Conservation (phyloP, 2,329 filamentous ascomycete genomes). For the Fusarium sp. region DNA sequence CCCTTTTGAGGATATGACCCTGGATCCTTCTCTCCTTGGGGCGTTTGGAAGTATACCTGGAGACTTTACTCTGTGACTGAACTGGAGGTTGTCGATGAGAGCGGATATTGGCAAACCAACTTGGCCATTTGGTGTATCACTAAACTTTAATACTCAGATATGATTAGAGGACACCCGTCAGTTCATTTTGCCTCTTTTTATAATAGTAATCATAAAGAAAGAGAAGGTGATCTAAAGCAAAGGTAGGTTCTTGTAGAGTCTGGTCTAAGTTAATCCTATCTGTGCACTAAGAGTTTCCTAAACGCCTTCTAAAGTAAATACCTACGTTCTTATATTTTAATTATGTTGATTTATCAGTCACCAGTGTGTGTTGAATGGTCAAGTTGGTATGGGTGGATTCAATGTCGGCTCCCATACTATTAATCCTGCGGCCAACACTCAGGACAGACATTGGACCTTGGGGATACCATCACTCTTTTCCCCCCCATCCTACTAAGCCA, state of each 20-base stretch:
- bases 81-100: not conserved
- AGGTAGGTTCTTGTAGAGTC: no score
- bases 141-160: not conserved
- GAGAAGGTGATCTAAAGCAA: not conserved
- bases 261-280: no score
- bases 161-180: not conserved
- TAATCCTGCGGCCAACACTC: not conserved
- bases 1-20: conserved; percentile 19
- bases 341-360: no score
- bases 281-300: no score
- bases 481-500: not conserved
- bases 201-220: not conserved
- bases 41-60: conserved; percentile 13
- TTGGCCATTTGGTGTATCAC: not conserved
- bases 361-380: not conserved
- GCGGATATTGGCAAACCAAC: not conserved
- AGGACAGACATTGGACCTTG: not conserved
- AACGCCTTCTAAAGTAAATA: no score
- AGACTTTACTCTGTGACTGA: conserved; percentile 5
- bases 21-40: conserved; percentile 22
- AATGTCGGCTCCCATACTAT: not conserved
- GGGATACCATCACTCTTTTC: not conserved
- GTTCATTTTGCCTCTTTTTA: not conserved
- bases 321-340: no score
- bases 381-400: not conserved